These are phyloP conservation scores for Striga asiatica DNA, from an alignment of 257 asterid species.

Conservation along the genomic window DNA sequence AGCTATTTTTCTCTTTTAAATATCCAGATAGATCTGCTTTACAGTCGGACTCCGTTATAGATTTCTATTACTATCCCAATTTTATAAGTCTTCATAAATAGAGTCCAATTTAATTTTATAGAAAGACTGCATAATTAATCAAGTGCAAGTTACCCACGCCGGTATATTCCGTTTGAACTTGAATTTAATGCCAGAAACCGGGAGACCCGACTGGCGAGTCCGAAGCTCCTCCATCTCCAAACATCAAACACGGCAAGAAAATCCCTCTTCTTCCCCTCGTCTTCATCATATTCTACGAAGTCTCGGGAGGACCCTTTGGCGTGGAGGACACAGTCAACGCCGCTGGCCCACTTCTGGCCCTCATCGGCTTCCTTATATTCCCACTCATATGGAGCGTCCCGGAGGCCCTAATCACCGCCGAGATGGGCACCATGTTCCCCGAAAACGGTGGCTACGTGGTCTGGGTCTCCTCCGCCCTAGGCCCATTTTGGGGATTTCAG, in stretches of 20 bases:
- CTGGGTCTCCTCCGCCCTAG: slow-evolving; percentile 67
- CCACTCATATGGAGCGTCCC: slow-evolving; percentile 74
- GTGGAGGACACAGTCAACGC: slow-evolving; percentile 56
- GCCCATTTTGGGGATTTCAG: slow-evolving; percentile 68
- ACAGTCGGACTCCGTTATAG: too few species aligned
- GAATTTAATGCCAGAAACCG: too few species aligned
- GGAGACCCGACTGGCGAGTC: neutral
- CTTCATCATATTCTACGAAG: slow-evolving; percentile 59
- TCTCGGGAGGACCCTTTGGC: slow-evolving; percentile 69
- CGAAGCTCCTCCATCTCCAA: neutral
- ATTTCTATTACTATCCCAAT: too few species aligned
- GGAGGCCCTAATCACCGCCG: slow-evolving; percentile 63
- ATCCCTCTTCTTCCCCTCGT: slow-evolving; percentile 41
- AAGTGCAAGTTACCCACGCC: too few species aligned
- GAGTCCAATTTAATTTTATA: too few species aligned
- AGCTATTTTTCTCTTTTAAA: too few species aligned
- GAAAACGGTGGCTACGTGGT: slow-evolving; percentile 70
- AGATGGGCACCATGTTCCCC: slow-evolving; percentile 70
- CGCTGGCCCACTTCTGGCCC: slow-evolving; percentile 66
- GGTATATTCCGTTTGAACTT: too few species aligned
- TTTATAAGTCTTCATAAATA: too few species aligned
- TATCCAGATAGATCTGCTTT: too few species aligned
- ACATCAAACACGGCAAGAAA: slow-evolving; percentile 22
- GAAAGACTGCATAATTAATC: too few species aligned
- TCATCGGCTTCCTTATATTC: slow-evolving; percentile 43